Evolutionary conservation across 768 basidiomycete species (phyloP), one percentile per base, ranked within the genome.

Genomic region (Suillus bovinus): DNA sequence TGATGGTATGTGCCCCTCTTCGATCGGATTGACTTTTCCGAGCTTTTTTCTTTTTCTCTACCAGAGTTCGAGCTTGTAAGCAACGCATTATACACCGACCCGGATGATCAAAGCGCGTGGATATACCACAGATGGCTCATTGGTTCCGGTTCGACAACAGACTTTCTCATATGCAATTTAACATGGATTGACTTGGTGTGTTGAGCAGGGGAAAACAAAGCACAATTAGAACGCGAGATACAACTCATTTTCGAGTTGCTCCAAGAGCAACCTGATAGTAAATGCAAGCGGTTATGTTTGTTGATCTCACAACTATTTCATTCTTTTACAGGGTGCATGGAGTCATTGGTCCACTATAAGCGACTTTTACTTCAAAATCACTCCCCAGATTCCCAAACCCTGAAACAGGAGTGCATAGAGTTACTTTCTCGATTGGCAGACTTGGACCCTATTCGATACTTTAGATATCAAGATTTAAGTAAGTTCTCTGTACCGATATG

Each of bases 51-150:
- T 27, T 47, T 22, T 11, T 33, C 20, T 44, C n/a, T 22, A 14
- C 22, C 58, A 99, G 97, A 99, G 71, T 94, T 96, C 71, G 93
- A 95, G 44, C 81, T 99, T 9, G 88, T 98, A 16, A 84, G 87
- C 68, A 94, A 96, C 70, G 97, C 96, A 1, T 85, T 99, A 79
- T 99, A 95, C 76, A 97, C 96, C 0, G 96, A 98, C 70, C 97
- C 97, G 4, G 86, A 87, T 50, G 96, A 99, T 74, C 96, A 99
- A 74, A 94, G 93, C 63, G 94, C 93, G 1, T 99, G 97, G 97
- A 86, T 99, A 61, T 99, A 99, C 73, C 97, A 99, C 70, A 86
- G 95, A n/a, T 99, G 96, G 95, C 81, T 99, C 3, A 84, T 98
- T 58, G 94, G 93, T 9, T 75, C 84, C 64, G 89, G 95, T 89